Percentiles rank a stretch among this genome's conserved stretches.
phyloP scores from a whole-genome alignment of 179 eudicot genomes.

The Amaranthus tricolor region DNA sequence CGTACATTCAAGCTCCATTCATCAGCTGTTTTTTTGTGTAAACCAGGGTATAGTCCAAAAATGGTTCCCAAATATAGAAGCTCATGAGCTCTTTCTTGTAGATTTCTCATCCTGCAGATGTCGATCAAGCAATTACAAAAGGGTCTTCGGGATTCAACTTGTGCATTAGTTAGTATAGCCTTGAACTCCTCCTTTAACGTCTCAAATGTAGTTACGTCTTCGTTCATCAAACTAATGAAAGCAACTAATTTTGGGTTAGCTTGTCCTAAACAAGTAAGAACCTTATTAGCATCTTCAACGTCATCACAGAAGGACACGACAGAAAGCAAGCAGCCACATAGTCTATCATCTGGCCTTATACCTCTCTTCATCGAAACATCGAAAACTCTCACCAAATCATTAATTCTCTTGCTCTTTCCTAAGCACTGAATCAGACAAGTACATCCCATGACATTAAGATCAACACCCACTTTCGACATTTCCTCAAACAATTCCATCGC shows the following conservation, averaged over 20 bases:
- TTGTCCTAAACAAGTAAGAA: conserved; percentile 56
- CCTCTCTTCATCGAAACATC: conserved; percentile 53
- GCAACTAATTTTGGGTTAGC: conserved; percentile 66
- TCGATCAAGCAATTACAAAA: conserved; percentile 94
- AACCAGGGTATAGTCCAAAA: conserved; percentile 81
- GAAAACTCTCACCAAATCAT: conserved; percentile 75
- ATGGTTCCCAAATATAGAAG: conserved; percentile 66
- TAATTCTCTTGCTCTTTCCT: conserved; percentile 69
- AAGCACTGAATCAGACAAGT: conserved; percentile 94
- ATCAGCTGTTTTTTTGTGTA: conserved; percentile 68
- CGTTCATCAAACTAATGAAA: conserved; percentile 48
- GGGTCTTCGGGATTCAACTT: conserved; percentile 70
- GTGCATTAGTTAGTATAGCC: conserved; percentile 50
- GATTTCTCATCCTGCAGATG: conserved; percentile 61
- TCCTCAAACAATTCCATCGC: conserved; percentile 77
- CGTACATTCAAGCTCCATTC: conserved; percentile 93
- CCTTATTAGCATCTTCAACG: conserved; percentile 51
- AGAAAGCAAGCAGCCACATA: conserved; percentile 84
- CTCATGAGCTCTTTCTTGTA: conserved; percentile 75
- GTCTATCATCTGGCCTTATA: conserved; percentile 78
- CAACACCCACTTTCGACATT: conserved; percentile 57
- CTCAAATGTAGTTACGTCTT: conserved; percentile 44
- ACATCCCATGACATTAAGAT: conserved; percentile 85
- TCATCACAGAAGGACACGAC: conserved; percentile 63
- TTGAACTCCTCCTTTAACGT: conserved; percentile 64